Evolutionary conservation across 129 eudicot genomes (phyloP).

Genomic region (Flaveria ramosissima): DNA sequence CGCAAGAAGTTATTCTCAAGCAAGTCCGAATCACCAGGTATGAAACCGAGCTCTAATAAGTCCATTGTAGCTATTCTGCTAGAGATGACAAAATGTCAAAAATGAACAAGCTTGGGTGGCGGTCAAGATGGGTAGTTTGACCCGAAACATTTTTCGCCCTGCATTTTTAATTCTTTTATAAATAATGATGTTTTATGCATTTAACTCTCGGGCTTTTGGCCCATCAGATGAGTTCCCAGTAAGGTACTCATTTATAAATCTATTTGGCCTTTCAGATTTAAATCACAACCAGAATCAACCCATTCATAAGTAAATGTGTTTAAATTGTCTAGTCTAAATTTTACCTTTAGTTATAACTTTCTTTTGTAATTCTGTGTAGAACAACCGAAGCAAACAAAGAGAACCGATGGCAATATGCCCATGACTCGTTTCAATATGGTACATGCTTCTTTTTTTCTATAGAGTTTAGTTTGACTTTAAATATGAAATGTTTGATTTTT

Average conservation of each 20-base stretch:
- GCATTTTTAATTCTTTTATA: too few species aligned
- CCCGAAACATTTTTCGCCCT: not conserved
- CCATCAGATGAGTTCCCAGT: too few species aligned
- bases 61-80: not conserved
- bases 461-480: not conserved
- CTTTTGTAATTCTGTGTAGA: slow-evolving; percentile 36
- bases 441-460: not conserved
- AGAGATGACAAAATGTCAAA: not conserved
- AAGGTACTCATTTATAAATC: too few species aligned
- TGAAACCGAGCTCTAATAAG: not conserved
- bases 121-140: not conserved
- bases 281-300: not conserved
- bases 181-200: too few species aligned
- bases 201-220: too few species aligned
- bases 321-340: not conserved
- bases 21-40: slow-evolving; percentile 84
- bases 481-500: slow-evolving; percentile 5
- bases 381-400: slow-evolving; percentile 82
- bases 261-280: not conserved
- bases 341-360: not conserved
- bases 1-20: slow-evolving; percentile 84
- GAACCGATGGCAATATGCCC: slow-evolving; percentile 70
- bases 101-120: too few species aligned
- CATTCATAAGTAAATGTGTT: not conserved
- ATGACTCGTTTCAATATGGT: slow-evolving; percentile 63